Percentiles rank a stretch among this genome's conserved stretches.
Conservation (phyloP, 1,139 yeast species). For the Candida neerlandica region DNA sequence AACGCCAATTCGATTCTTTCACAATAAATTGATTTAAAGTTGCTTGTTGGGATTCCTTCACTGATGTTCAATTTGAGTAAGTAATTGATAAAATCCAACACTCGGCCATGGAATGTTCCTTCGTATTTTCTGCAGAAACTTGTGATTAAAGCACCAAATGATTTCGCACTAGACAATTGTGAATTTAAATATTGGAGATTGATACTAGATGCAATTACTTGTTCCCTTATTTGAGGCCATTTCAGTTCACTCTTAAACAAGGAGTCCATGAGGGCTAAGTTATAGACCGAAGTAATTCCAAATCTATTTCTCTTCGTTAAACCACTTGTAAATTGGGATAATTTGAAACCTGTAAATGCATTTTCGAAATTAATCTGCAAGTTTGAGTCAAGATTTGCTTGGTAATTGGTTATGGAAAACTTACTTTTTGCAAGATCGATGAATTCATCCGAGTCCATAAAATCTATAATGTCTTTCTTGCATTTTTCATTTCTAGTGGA, state of each 20-base stretch:
- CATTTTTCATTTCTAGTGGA: slow-evolving; percentile 51
- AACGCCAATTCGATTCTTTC: slow-evolving; percentile 74
- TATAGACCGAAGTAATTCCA: slow-evolving; percentile 59
- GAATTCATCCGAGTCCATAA: slow-evolving; percentile 44
- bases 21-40: slow-evolving; percentile 54
- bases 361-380: slow-evolving; percentile 39
- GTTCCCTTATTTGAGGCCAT: slow-evolving; percentile 56
- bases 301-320: slow-evolving; percentile 49
- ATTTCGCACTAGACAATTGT: slow-evolving; percentile 68
- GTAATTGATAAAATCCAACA: slow-evolving; percentile 47
- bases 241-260: slow-evolving; percentile 47
- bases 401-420: slow-evolving; percentile 33
- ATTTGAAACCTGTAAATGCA: slow-evolving; percentile 48
- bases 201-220: slow-evolving; percentile 61
- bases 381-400: slow-evolving; percentile 43
- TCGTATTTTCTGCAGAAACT: slow-evolving; percentile 54
- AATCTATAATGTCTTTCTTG: slow-evolving; percentile 44
- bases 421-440: slow-evolving; percentile 30
- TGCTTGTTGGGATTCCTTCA: slow-evolving; percentile 53
- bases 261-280: slow-evolving; percentile 63
- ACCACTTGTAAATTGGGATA: slow-evolving; percentile 59
- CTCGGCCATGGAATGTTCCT: slow-evolving; percentile 34
- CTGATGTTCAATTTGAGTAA: slow-evolving; percentile 55
- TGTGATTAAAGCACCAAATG: slow-evolving; percentile 78
- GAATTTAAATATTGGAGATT: slow-evolving; percentile 67